Conservation (phyloP, 2,329 filamentous ascomycete species). For the Xylariaceae sp. region DNA sequence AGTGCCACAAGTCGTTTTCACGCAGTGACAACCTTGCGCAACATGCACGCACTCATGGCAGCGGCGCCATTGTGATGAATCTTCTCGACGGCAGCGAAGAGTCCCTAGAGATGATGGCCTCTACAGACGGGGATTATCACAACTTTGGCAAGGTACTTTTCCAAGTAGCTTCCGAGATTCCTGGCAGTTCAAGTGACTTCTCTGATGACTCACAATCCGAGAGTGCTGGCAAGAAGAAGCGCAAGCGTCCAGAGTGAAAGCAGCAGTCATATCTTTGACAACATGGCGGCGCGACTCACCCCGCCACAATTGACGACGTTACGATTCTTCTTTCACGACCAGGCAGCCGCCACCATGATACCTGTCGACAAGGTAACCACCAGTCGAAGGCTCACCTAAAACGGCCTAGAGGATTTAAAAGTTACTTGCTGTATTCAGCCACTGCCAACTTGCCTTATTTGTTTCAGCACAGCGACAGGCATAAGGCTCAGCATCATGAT, state of each 20-base stretch:
- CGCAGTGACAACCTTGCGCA: constrained; percentile 96
- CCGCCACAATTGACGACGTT: constrained; percentile 35
- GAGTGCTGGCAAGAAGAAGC: constrained; percentile 60
- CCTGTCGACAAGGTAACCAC: constrained; percentile 7
- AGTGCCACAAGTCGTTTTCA: constrained; percentile 99
- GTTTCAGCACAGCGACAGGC: constrained; percentile 40
- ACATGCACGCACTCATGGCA: constrained; percentile 89
- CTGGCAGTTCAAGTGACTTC: constrained; percentile 59
- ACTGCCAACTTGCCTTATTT: constrained; percentile 34
- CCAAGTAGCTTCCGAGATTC: constrained; percentile 71
- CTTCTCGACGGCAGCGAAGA: constrained; percentile 69
- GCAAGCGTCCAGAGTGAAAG: constrained; percentile 65
- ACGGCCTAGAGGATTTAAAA: constrained; percentile 35
- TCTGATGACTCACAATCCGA: constrained; percentile 50
- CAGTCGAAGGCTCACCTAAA: constrained; percentile 17
- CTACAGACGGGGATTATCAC: constrained; percentile 58
- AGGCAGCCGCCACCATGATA: constrained; percentile 13
- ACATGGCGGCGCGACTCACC: constrained; percentile 26
- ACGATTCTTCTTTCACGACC: constrained; percentile 33
- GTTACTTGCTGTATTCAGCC: constrained; percentile 35
- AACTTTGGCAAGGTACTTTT: constrained; percentile 75
- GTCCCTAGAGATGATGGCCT: constrained; percentile 39
- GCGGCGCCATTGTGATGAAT: constrained; percentile 86
- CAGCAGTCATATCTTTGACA: constrained; percentile 24
- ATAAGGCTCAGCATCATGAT: constrained; percentile 29